phyloP scores from a whole-genome alignment of 73 alveolate species.

The Stentor roeselii region DNA sequence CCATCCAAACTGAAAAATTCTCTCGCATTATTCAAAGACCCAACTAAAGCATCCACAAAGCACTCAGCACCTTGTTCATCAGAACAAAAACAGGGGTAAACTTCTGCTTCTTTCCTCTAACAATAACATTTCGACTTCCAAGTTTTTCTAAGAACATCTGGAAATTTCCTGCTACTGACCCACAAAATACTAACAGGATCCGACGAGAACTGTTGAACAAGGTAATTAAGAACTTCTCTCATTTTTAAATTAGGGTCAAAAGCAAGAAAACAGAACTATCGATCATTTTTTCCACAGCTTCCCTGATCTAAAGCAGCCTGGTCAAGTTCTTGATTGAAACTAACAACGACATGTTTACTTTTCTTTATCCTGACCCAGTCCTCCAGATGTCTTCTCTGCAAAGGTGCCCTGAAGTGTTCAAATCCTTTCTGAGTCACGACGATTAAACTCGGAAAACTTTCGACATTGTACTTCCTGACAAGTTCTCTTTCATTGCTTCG shows the following conservation, averaged over 20 bases:
- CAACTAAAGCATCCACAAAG: not conserved
- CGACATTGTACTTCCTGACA: slow-evolving; percentile 56
- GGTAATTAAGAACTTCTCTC: not conserved
- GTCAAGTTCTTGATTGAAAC: not conserved
- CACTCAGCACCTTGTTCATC: not conserved
- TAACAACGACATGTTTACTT: not conserved
- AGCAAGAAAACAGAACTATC: not conserved
- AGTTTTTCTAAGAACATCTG: too few relatives aligned
- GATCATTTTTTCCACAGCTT: not conserved
- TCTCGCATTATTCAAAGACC: not conserved
- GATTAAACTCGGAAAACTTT: slow-evolving; percentile 84
- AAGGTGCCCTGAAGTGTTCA: not conserved
- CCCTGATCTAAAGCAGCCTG: not conserved
- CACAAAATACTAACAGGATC: not conserved
- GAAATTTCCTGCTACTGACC: not conserved
- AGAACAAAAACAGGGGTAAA: not conserved
- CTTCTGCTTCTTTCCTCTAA: not conserved
- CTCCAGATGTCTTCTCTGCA: not conserved
- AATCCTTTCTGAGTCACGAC: not conserved
- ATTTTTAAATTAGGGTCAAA: too few relatives aligned
- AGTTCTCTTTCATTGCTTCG: slow-evolving; percentile 70
- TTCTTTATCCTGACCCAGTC: not conserved
- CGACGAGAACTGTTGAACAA: not conserved
- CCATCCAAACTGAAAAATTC: not conserved
- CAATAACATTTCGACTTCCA: not conserved